Percentiles rank a stretch among this genome's conserved stretches.
phyloP scores from a whole-genome alignment of 805 yeast species.

The Saccharomycopsis schoenii region DNA sequence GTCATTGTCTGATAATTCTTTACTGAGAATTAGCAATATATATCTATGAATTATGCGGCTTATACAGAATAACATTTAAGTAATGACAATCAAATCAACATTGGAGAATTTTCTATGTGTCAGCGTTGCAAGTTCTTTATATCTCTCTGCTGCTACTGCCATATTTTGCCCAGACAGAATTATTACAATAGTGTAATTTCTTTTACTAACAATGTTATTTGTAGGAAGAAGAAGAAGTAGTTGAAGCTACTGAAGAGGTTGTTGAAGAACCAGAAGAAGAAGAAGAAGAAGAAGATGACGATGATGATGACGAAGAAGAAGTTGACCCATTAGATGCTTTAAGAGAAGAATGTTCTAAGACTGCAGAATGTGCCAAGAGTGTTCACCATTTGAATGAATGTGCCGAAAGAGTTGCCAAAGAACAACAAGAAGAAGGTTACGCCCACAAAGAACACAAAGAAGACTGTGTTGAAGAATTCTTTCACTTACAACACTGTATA shows the following conservation, averaged over 20 bases:
- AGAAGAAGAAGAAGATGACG: conserved; percentile 51
- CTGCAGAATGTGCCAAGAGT: conserved; percentile 57
- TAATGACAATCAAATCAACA: too few species aligned
- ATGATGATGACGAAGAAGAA: conserved; percentile 58
- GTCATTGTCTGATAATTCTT: too few species aligned
- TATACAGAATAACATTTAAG: too few species aligned
- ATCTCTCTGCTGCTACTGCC: not conserved
- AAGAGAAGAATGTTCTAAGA: conserved; percentile 58
- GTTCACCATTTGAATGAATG: conserved; percentile 92
- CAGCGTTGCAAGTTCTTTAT: not conserved
- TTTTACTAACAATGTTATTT: not conserved
- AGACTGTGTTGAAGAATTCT: conserved; percentile 96
- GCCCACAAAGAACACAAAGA: conserved; percentile 77
- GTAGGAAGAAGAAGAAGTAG: conserved; percentile 25
- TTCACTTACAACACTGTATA: conserved; percentile 91
- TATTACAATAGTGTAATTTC: not conserved
- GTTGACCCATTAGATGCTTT: conserved; percentile 57
- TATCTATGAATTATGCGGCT: too few species aligned
- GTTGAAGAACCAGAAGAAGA: conserved; percentile 28
- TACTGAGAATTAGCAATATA: too few species aligned
- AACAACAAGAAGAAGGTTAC: conserved; percentile 75
- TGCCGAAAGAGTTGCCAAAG: conserved; percentile 87
- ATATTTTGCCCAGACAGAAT: not conserved
- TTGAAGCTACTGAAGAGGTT: conserved; percentile 23
- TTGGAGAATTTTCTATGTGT: too few species aligned